A percentile compares a stretch with the other conserved stretches of the same genome.
These are phyloP conservation scores for Castanea mollissima DNA, from an alignment of 306 rosid species.

Conservation along the genomic window DNA sequence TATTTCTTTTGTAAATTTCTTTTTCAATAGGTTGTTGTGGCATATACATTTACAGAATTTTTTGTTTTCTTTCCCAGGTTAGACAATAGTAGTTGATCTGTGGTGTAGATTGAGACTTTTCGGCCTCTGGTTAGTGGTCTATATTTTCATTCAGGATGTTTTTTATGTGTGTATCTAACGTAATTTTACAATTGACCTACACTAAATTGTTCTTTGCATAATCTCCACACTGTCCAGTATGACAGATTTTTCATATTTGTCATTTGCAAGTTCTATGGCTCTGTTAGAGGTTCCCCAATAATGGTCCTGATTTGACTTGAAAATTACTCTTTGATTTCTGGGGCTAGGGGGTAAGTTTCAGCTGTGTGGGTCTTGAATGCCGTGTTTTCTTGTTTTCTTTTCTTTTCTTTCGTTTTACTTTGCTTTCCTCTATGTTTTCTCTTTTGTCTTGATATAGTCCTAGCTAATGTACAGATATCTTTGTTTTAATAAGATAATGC, in stretches of 20 bases:
- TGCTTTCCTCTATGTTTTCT: too few relatives aligned
- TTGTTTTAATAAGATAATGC: too few relatives aligned
- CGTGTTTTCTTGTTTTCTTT: too few relatives aligned
- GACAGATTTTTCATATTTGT: background rate
- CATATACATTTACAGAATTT: background rate
- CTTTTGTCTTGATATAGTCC: too few relatives aligned
- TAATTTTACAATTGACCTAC: too few relatives aligned
- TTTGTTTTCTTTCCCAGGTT: background rate
- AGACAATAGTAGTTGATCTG: background rate
- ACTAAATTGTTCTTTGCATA: too few relatives aligned
- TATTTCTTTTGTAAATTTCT: background rate
- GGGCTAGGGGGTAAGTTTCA: background rate
- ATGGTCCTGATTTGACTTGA: background rate
- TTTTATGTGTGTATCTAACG: too few relatives aligned
- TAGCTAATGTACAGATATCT: too few relatives aligned
- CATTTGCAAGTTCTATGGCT: background rate
- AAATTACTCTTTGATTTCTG: background rate
- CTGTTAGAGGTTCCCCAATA: background rate
- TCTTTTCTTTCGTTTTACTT: background rate
- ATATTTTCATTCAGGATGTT: background rate
- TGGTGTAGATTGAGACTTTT: background rate
- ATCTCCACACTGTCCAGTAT: background rate
- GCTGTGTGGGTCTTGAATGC: background rate
- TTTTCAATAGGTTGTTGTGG: background rate
- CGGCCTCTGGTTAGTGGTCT: background rate